A percentile compares a stretch with the other conserved stretches of the same genome.
These are phyloP conservation scores for Phialophora macrospora DNA, from an alignment of 2,329 filamentous ascomycete genomes.

Conservation along the genomic window DNA sequence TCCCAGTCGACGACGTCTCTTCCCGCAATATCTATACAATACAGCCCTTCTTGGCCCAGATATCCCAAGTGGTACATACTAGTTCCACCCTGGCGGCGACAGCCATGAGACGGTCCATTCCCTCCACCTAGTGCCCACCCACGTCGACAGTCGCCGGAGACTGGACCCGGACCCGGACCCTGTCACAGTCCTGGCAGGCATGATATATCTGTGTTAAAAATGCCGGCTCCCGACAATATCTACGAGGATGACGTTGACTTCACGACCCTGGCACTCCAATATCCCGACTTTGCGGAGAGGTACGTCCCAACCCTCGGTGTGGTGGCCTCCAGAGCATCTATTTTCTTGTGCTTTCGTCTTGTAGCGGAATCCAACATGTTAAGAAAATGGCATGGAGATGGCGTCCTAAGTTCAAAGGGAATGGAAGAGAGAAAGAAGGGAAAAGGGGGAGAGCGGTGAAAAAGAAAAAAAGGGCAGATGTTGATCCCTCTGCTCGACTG, in stretches of 20 bases:
- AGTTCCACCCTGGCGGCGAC: not conserved
- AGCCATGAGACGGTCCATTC: not conserved
- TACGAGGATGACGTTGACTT: conserved; percentile 59
- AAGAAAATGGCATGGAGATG: too few relatives aligned
- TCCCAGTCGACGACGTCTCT: not conserved
- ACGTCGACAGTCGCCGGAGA: not conserved
- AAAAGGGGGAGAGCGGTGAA: too few relatives aligned
- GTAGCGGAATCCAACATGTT: too few relatives aligned
- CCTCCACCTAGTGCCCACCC: not conserved
- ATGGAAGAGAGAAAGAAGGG: too few relatives aligned
- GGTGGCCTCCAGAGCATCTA: too few relatives aligned
- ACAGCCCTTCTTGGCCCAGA: not conserved
- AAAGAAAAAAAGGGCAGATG: not conserved
- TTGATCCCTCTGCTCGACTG: not conserved
- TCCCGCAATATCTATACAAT: not conserved
- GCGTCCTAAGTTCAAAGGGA: too few relatives aligned
- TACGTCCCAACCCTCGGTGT: conserved; percentile 41
- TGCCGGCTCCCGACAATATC: conserved; percentile 36
- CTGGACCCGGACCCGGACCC: not conserved
- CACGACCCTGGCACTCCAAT: conserved; percentile 62
- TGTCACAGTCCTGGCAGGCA: not conserved
- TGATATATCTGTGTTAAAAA: conserved; percentile 11
- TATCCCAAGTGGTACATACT: not conserved
- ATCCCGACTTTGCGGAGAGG: conserved; percentile 64
- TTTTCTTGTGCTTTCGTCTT: not conserved